Percentiles rank a stretch among this genome's conserved stretches.
These are phyloP conservation scores for Sphagnum magellanicum DNA, from an alignment of 228 moss, liverwort and hornwort genomes.

Conservation along the genomic window DNA sequence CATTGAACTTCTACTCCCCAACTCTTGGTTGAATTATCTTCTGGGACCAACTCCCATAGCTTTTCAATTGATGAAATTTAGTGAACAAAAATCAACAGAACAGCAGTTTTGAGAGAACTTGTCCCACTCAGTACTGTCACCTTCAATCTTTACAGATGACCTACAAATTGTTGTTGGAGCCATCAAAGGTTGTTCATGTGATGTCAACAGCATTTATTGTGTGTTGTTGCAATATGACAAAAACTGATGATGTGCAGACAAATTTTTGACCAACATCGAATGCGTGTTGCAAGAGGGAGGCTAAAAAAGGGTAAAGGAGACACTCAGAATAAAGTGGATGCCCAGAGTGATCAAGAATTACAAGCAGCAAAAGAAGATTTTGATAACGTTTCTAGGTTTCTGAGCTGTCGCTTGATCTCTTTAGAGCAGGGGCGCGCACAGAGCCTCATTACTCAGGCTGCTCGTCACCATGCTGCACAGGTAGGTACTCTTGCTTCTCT, in stretches of 20 bases:
- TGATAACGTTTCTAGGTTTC: conserved; percentile 53
- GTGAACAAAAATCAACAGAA: background rate
- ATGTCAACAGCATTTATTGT: background rate
- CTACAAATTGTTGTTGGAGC: background rate
- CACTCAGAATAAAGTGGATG: conserved; percentile 8
- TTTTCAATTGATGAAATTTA: too few species aligned
- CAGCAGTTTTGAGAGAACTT: background rate
- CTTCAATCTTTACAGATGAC: background rate
- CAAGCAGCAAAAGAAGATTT: conserved; percentile 54
- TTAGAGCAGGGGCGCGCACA: conserved; percentile 57
- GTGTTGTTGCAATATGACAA: too few species aligned
- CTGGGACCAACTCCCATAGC: too few species aligned
- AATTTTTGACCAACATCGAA: conserved; percentile 46
- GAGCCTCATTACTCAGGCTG: conserved; percentile 66
- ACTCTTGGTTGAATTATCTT: too few species aligned
- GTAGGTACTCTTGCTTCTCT: conserved; percentile 11
- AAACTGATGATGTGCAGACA: conserved; percentile 25
- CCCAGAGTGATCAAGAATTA: conserved; percentile 47
- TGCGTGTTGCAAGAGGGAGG: conserved; percentile 33
- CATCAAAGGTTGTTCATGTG: background rate
- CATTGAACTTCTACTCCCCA: too few species aligned
- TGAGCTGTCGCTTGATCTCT: conserved; percentile 48
- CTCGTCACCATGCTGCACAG: conserved; percentile 76
- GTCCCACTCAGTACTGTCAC: background rate
- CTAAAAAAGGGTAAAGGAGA: conserved; percentile 26